phyloP scores from a whole-genome alignment of 2,329 filamentous ascomycete genomes.

The Ascochyta koolunga region DNA sequence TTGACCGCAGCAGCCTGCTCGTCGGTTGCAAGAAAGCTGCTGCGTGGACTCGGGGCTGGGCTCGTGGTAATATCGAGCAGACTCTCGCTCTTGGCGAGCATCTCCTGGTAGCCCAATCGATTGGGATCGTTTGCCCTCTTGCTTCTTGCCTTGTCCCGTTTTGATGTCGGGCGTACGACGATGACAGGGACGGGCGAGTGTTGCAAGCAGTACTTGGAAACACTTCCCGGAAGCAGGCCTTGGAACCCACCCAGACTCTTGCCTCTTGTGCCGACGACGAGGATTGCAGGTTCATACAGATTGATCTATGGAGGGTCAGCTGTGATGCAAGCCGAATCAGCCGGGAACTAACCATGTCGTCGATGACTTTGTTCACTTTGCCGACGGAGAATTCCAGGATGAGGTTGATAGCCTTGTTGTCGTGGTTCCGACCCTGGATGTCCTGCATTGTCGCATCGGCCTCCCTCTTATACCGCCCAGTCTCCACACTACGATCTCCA shows the following conservation, averaged over 20 bases:
- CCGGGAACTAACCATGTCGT: conserved; percentile 72
- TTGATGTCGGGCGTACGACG: conserved; percentile 84
- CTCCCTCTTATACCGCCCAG: conserved; percentile 75
- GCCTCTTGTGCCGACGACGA: conserved; percentile 88
- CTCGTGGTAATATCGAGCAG: conserved; percentile 55
- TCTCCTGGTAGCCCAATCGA: conserved; percentile 76
- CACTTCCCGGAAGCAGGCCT: conserved; percentile 83
- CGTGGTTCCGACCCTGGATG: conserved; percentile 80
- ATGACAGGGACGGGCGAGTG: conserved; percentile 93
- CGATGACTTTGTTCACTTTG: conserved; percentile 88
- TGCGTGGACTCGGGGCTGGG: conserved; percentile 45
- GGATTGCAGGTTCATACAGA: conserved; percentile 87
- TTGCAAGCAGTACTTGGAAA: conserved; percentile 93
- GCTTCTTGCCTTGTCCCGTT: conserved; percentile 86
- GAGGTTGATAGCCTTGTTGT: conserved; percentile 83
- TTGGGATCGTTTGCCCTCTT: conserved; percentile 80
- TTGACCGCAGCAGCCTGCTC: conserved; percentile 31
- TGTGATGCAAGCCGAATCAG: conserved; percentile 5
- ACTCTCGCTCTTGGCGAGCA: conserved; percentile 71
- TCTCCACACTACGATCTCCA: conserved; percentile 64
- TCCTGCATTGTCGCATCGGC: conserved; percentile 75
- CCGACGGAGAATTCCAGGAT: conserved; percentile 87
- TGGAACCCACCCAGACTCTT: conserved; percentile 85
- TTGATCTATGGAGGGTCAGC: conserved; percentile 68
- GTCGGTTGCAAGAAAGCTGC: conserved; percentile 51